Percentiles rank a stretch among this genome's conserved stretches.
These are phyloP conservation scores for Cyphellophora europaea DNA, from an alignment of 2,329 filamentous ascomycete genomes.

Conservation along the genomic window DNA sequence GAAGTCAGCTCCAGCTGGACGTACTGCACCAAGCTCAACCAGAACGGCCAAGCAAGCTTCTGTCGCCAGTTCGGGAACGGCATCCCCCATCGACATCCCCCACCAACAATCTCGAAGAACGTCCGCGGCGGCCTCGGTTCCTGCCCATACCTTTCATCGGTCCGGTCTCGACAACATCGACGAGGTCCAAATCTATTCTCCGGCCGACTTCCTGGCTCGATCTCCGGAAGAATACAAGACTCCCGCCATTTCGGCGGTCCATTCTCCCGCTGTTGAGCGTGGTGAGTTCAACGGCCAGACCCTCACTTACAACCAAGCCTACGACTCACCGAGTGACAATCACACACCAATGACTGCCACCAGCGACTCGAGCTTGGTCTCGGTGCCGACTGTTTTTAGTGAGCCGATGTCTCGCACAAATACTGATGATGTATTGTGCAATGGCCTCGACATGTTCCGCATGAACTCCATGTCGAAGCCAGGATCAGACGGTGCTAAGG, in stretches of 20 bases:
- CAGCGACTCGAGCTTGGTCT: constrained; percentile 21
- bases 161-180: constrained; percentile 22
- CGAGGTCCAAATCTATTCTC: constrained; percentile 32
- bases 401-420: constrained; percentile 35
- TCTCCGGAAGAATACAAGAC: constrained; percentile 23
- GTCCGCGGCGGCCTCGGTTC: neutral
- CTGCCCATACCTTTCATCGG: neutral
- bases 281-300: constrained; percentile 13
- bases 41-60: neutral
- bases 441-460: constrained; percentile 34
- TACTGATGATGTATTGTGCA: constrained; percentile 35
- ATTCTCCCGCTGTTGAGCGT: constrained; percentile 20
- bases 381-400: constrained; percentile 22
- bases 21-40: no score
- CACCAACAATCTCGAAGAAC: constrained; percentile 7
- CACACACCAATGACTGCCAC: constrained; percentile 13
- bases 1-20: constrained; percentile 12
- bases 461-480: constrained; percentile 30
- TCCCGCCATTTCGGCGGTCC: constrained; percentile 18
- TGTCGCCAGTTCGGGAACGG: neutral
- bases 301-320: constrained; percentile 7
- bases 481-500: constrained; percentile 12
- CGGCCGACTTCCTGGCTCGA: constrained; percentile 31
- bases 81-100: constrained; percentile 20
- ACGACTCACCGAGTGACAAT: constrained; percentile 19